Evolutionary conservation across 2,329 filamentous ascomycete genomes (phyloP), one percentile per base, ranked within the genome.

Genomic region (Phoma sp.): DNA sequence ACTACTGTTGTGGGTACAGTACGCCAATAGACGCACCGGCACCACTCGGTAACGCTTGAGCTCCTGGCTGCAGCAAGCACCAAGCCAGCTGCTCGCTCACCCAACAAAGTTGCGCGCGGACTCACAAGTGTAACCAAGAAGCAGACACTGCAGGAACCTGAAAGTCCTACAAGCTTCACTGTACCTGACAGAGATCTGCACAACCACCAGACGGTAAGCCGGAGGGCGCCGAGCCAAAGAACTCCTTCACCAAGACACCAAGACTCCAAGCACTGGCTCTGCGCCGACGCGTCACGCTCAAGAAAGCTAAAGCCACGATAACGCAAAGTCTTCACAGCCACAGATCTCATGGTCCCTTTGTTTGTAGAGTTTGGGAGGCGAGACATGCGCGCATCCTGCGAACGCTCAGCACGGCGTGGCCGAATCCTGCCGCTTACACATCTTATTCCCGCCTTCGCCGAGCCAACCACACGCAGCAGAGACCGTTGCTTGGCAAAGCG

Each of bases 141-240:
- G 32, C 12, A 47, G 23, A 18, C 39, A 39, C 17, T 40, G 33
- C 50, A 47, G 40, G 30, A 42, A 21, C 21, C 17, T 36, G 17
- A 11, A 11, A 48, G 33, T 33, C 12, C 34, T 42, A 47, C 51
- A 45, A 45, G 45, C 50, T 51, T 33, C 50, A 14, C 38, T 15
- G 61, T 62, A 62, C 61, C 61, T 64, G 59, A 57, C 57, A 60
- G 47, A 49, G 55, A 60, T 62, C 57, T 56, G 45, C 48, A 42
- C 53, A 59, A 64, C 62, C 52, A 36, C 37, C 17, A 42, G 15
- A 43, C 34, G 29, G 45, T 51, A 40, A 50, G 58, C 56, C 46
- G 56, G 56, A 56, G 45, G 46, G 52, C 52, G 56, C 40, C 52
- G 48, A 15, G 25, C 32, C 42, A 14, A 42, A 37, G 37, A 10